These are phyloP conservation scores for Stephania yunnanensis DNA, from an alignment of 164 flowering plant genomes.

Conservation along the genomic window DNA sequence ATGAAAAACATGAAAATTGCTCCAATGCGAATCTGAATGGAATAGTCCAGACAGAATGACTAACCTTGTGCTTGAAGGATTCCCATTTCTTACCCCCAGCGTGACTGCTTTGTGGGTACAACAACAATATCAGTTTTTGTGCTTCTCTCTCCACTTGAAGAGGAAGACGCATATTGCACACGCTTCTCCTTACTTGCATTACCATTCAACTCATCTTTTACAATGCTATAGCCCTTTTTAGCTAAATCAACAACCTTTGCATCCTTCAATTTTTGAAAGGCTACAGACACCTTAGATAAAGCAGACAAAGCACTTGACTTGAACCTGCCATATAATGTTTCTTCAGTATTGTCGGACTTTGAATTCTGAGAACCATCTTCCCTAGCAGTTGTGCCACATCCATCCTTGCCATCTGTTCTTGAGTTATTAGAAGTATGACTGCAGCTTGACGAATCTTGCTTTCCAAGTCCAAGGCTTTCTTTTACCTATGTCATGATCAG, in stretches of 20 bases:
- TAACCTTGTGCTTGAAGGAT: slow-evolving; percentile 67
- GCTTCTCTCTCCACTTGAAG: slow-evolving; percentile 58
- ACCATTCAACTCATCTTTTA: slow-evolving; percentile 82
- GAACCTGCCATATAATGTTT: slow-evolving; percentile 51
- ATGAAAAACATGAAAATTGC: not conserved
- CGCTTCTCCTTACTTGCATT: slow-evolving; percentile 56
- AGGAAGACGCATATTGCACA: slow-evolving; percentile 39
- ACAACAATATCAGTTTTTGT: slow-evolving; percentile 69
- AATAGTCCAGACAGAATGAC: not conserved
- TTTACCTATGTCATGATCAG: slow-evolving; percentile 49
- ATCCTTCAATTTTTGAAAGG: slow-evolving; percentile 68
- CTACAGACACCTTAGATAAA: slow-evolving; percentile 46
- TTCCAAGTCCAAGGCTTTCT: slow-evolving; percentile 57
- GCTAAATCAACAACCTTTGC: slow-evolving; percentile 66
- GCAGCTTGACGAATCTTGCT: slow-evolving; percentile 41
- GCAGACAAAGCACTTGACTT: slow-evolving; percentile 50
- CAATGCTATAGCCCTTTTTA: slow-evolving; percentile 73
- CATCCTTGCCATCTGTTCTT: slow-evolving; percentile 30
- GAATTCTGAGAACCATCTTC: slow-evolving; percentile 38
- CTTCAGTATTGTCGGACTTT: slow-evolving; percentile 35
- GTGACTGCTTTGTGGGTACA: slow-evolving; percentile 62
- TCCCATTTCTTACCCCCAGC: slow-evolving; percentile 80
- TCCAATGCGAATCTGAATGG: not conserved
- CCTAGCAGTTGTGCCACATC: slow-evolving; percentile 28
- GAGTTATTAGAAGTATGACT: slow-evolving; percentile 24